Evolutionary conservation across 345 rosid genomes (phyloP).

Genomic region (Eucalyptus erythrocorys): DNA sequence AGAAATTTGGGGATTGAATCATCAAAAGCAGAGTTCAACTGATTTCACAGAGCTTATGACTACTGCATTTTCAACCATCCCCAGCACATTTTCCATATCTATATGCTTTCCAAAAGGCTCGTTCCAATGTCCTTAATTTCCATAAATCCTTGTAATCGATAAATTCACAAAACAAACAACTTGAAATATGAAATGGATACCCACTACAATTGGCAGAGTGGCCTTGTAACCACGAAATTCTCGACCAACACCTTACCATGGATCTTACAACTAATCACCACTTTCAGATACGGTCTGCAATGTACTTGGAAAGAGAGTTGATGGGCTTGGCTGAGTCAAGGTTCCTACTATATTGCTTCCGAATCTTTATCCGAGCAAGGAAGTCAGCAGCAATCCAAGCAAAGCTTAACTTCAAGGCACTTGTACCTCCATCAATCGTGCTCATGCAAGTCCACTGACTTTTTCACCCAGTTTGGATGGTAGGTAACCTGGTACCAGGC

Average conservation of each 20-base stretch:
- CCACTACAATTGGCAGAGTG: background rate
- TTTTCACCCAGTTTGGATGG: conserved; percentile 64
- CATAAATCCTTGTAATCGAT: background rate
- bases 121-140: background rate
- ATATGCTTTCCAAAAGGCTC: background rate
- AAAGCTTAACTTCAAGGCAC: conserved; percentile 47
- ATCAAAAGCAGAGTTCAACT: background rate
- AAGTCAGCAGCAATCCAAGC: conserved; percentile 86
- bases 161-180: background rate
- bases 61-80: background rate
- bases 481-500: conserved; percentile 91
- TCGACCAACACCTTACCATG: background rate
- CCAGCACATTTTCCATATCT: background rate
- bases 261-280: background rate
- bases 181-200: background rate
- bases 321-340: conserved; percentile 38
- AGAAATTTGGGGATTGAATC: background rate
- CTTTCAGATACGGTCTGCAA: conserved; percentile 43
- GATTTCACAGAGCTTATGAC: background rate
- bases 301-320: conserved; percentile 39
- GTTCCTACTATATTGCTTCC: conserved; percentile 4
- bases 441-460: conserved; percentile 30
- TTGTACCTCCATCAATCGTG: conserved; percentile 4
- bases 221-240: background rate
- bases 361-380: conserved; percentile 61